Percentiles rank a stretch among this genome's conserved stretches.
Evolutionary conservation across 208 protist species (phyloP).

Genomic region (Vickermania ingenoplastis): DNA sequence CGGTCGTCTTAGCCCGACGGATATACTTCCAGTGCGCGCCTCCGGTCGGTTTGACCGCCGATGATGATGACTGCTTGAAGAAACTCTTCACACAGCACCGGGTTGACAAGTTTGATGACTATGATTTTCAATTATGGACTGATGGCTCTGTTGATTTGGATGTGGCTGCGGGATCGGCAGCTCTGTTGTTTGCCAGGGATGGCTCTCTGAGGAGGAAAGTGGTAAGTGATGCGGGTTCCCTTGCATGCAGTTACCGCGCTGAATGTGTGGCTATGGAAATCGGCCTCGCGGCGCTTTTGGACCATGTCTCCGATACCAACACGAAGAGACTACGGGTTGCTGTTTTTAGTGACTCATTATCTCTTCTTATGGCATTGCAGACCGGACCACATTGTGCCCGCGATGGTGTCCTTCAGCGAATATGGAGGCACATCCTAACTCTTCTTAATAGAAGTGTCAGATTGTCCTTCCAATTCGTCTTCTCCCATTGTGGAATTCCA

Average conservation of each 20-base stretch:
- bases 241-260: constrained; percentile 14
- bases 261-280: constrained; percentile 11
- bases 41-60: neutral
- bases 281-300: constrained; percentile 1
- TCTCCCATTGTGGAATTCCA: neutral
- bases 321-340: neutral
- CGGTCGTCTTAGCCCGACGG: neutral
- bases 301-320: neutral
- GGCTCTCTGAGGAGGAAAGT: neutral
- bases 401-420: neutral
- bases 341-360: constrained; percentile 1
- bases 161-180: constrained; percentile 8
- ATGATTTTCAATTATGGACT: constrained; percentile 14
- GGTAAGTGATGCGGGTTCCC: neutral
- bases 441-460: neutral
- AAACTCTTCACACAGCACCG: neutral
- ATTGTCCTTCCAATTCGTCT: constrained; percentile 1
- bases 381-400: neutral
- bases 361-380: neutral
- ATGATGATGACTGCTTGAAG: neutral
- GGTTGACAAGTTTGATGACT: constrained; percentile 1
- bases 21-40: neutral
- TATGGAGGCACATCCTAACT: neutral
- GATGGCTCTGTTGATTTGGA: constrained; percentile 10
- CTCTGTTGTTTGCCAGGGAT: constrained; percentile 8